Conservation (phyloP, 192 early-diverging fungal genomes). For the Coemansia guatemalensis region DNA sequence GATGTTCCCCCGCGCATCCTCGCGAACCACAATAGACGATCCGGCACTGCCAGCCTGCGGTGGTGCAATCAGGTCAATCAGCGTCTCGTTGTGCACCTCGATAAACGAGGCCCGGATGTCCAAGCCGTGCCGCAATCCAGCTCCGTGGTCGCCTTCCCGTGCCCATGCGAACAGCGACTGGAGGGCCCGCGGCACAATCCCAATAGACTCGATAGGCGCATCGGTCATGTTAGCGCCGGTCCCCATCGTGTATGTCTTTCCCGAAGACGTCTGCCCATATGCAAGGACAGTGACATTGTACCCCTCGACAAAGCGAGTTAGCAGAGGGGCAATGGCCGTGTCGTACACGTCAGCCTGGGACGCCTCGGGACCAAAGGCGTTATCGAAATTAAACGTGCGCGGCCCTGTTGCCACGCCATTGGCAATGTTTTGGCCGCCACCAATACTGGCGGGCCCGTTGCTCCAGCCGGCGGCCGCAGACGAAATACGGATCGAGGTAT, state of each 20-base stretch:
- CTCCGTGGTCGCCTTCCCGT: too few species aligned
- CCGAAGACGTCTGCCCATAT: too few species aligned
- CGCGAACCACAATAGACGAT: too few species aligned
- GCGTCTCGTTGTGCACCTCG: too few species aligned
- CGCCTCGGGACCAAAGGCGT: slow-evolving; percentile 63
- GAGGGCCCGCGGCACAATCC: too few species aligned
- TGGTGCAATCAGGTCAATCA: slow-evolving; percentile 84
- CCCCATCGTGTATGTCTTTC: slow-evolving; percentile 97
- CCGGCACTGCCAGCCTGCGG: slow-evolving; percentile 55
- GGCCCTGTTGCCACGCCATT: slow-evolving; percentile 3
- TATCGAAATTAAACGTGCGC: slow-evolving; percentile 62
- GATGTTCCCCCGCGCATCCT: slow-evolving; percentile 85
- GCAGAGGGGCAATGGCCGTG: slow-evolving; percentile 53
- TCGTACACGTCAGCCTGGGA: slow-evolving; percentile 66
- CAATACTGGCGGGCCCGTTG: too few species aligned
- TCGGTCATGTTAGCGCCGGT: slow-evolving; percentile 55
- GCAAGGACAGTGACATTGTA: slow-evolving; percentile 95
- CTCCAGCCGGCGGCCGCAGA: slow-evolving; percentile 11
- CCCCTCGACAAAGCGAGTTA: slow-evolving; percentile 68
- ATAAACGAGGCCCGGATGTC: slow-evolving; percentile 78
- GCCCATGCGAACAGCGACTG: too few species aligned
- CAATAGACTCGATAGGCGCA: too few species aligned
- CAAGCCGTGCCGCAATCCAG: slow-evolving; percentile 9
- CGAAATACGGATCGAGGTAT: slow-evolving; percentile 15
- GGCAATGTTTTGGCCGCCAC: too few species aligned